Conservation (phyloP, 129 eudicot species). For the Apium graveolens region DNA sequence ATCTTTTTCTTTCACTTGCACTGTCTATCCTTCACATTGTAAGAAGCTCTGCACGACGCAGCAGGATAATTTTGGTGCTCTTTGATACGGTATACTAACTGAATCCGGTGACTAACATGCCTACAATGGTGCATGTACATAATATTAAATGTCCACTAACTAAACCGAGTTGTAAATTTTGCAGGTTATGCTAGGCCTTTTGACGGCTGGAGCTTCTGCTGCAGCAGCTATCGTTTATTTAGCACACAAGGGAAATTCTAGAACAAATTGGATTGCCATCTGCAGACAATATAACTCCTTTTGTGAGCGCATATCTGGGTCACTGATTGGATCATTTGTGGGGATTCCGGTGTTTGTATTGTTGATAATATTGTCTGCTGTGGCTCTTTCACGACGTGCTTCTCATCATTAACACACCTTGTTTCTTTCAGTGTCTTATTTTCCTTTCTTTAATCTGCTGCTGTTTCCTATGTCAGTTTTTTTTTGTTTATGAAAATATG, state of each 20-base stretch:
- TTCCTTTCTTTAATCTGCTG: not conserved
- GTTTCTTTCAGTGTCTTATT: not conserved
- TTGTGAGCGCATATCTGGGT: slow-evolving; percentile 66
- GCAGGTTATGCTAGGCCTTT: slow-evolving; percentile 52
- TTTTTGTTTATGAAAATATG: not conserved
- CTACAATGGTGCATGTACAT: not conserved
- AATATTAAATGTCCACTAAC: not conserved
- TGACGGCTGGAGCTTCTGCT: slow-evolving; percentile 73
- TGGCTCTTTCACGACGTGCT: slow-evolving; percentile 54
- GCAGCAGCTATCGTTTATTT: slow-evolving; percentile 63
- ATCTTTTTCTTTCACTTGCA: slow-evolving; percentile 67
- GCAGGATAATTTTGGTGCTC: slow-evolving; percentile 49
- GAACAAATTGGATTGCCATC: slow-evolving; percentile 54
- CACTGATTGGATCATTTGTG: slow-evolving; percentile 63
- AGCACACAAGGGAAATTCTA: slow-evolving; percentile 61
- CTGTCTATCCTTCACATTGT: slow-evolving; percentile 60
- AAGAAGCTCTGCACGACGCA: slow-evolving; percentile 37
- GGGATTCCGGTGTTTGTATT: slow-evolving; percentile 46
- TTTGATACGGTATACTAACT: slow-evolving; percentile 48
- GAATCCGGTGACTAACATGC: not conserved
- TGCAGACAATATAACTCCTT: slow-evolving; percentile 54
- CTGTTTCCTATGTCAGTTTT: not conserved
- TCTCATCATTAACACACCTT: not conserved
- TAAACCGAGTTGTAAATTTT: not conserved
- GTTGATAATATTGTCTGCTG: slow-evolving; percentile 52